These are phyloP conservation scores for Schizosaccharomyces japonicus DNA, from an alignment of 805 yeast genomes.

Conservation along the genomic window DNA sequence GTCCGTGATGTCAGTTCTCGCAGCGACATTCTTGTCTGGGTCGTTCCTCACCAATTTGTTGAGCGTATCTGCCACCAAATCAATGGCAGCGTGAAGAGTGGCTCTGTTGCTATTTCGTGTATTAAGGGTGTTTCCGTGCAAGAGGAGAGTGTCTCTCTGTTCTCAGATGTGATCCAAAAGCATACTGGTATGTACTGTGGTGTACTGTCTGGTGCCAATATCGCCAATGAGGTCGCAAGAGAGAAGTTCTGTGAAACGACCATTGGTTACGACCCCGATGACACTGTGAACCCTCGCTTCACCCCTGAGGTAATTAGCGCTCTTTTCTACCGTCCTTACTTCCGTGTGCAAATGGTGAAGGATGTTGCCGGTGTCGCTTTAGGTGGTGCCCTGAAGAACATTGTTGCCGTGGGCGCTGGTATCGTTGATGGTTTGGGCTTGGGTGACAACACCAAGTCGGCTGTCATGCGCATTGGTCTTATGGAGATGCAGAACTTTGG, in stretches of 20 bases:
- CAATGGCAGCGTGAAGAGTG: slow-evolving; percentile 25
- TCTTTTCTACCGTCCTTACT: slow-evolving; percentile 89
- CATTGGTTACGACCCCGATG: slow-evolving; percentile 56
- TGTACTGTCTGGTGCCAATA: slow-evolving; percentile 87
- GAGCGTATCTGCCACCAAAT: slow-evolving; percentile 52
- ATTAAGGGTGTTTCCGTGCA: slow-evolving; percentile 83
- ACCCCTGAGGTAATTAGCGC: slow-evolving; percentile 22
- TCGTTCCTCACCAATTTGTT: slow-evolving; percentile 92
- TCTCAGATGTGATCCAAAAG: slow-evolving; percentile 57
- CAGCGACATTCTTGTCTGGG: slow-evolving; percentile 74
- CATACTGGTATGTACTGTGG: slow-evolving; percentile 76
- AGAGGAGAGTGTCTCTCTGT: slow-evolving; percentile 59
- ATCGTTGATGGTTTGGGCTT: slow-evolving; percentile 93
- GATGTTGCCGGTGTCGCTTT: slow-evolving; percentile 92
- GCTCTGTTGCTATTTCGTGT: slow-evolving; percentile 77
- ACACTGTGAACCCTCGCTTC: slow-evolving; percentile 6
- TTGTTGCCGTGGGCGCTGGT: slow-evolving; percentile 89
- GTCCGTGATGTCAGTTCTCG: slow-evolving; percentile 49
- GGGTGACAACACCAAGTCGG: slow-evolving; percentile 98
- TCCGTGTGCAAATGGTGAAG: slow-evolving; percentile 79
- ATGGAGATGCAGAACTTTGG: slow-evolving; percentile 78
- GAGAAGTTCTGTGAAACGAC: slow-evolving; percentile 96
- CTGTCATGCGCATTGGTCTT: slow-evolving; percentile 86
- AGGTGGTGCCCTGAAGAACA: slow-evolving; percentile 92
- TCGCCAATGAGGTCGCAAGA: slow-evolving; percentile 90